Percentiles rank a stretch among this genome's conserved stretches.
These are phyloP conservation scores for Chaetothyriales sp. DNA, from an alignment of 2,329 filamentous ascomycete genomes.

Conservation along the genomic window DNA sequence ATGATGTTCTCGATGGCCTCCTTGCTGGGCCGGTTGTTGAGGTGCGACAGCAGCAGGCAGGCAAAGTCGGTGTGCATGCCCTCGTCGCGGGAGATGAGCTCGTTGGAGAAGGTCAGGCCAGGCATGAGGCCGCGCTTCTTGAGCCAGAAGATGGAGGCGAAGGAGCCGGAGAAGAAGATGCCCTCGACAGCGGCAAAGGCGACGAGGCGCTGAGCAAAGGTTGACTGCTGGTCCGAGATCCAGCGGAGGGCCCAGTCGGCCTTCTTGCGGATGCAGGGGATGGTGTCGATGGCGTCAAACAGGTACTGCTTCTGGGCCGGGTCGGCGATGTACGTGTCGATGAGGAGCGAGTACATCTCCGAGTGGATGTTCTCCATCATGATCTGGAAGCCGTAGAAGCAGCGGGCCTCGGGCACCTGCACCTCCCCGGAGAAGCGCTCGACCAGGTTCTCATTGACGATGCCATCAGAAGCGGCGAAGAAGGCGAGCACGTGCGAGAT, in stretches of 20 bases:
- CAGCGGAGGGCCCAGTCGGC: slow-evolving; percentile 93
- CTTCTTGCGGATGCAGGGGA: slow-evolving; percentile 96
- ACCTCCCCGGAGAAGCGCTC: slow-evolving; percentile 96
- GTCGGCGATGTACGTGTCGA: slow-evolving; percentile 99
- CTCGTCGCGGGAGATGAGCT: slow-evolving; percentile 98
- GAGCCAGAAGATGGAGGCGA: slow-evolving; percentile 98
- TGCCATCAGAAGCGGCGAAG: slow-evolving; percentile 96
- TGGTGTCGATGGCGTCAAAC: slow-evolving; percentile 98
- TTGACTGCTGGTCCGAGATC: slow-evolving; percentile 87
- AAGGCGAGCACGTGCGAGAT: slow-evolving; percentile 97
- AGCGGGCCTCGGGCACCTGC: slow-evolving; percentile 91
- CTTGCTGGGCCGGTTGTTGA: slow-evolving; percentile 79
- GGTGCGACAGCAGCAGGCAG: slow-evolving; percentile 91
- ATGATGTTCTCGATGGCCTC: slow-evolving; percentile 75
- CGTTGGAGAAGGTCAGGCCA: slow-evolving; percentile 96
- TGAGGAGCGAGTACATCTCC: slow-evolving; percentile 96
- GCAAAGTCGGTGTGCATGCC: slow-evolving; percentile 99
- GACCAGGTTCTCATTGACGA: slow-evolving; percentile 98
- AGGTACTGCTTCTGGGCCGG: slow-evolving; percentile 83
- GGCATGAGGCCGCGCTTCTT: slow-evolving; percentile 99
- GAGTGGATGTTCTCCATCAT: slow-evolving; percentile 99
- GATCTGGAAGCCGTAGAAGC: slow-evolving; percentile 99
- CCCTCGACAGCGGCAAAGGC: slow-evolving; percentile 96
- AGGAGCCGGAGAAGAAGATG: slow-evolving; percentile 98
- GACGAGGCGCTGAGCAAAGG: slow-evolving; percentile 86